phyloP scores from a whole-genome alignment of 768 basidiomycete genomes.

The Mycena galopus region DNA sequence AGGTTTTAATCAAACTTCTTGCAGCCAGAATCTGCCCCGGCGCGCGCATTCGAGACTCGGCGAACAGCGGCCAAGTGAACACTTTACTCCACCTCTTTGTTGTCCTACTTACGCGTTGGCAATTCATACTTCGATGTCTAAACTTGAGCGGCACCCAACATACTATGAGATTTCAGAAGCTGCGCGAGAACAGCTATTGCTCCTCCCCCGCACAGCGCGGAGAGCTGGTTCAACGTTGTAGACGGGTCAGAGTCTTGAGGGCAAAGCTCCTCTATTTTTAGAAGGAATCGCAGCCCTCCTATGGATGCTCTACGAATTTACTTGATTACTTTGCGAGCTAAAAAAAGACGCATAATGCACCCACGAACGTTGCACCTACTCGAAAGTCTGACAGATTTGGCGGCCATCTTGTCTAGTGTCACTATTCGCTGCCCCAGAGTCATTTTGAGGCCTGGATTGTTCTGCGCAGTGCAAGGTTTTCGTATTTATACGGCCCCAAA shows the following conservation, averaged over 20 bases:
- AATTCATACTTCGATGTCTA: background rate
- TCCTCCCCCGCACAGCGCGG: background rate
- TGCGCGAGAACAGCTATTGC: background rate
- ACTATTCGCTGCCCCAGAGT: background rate
- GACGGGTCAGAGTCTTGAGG: background rate
- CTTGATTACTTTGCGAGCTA: too few relatives aligned
- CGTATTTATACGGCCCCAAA: constrained; percentile 15
- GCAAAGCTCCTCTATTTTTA: background rate
- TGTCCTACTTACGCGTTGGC: too few relatives aligned
- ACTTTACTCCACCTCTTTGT: background rate
- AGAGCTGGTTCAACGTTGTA: background rate
- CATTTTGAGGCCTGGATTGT: background rate
- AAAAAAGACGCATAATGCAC: background rate
- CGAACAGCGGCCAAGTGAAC: background rate
- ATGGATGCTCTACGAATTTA: too few relatives aligned
- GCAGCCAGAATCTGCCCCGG: background rate
- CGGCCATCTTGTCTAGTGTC: background rate
- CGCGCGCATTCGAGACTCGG: background rate
- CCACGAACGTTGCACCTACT: background rate
- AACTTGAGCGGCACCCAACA: background rate
- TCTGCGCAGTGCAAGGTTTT: background rate
- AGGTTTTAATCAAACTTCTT: background rate
- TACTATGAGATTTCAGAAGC: background rate
- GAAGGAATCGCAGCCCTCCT: background rate
- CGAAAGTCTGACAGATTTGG: background rate